Evolutionary conservation across 176 grass and related monocot genomes (phyloP).

Genomic region (Themeda triandra): DNA sequence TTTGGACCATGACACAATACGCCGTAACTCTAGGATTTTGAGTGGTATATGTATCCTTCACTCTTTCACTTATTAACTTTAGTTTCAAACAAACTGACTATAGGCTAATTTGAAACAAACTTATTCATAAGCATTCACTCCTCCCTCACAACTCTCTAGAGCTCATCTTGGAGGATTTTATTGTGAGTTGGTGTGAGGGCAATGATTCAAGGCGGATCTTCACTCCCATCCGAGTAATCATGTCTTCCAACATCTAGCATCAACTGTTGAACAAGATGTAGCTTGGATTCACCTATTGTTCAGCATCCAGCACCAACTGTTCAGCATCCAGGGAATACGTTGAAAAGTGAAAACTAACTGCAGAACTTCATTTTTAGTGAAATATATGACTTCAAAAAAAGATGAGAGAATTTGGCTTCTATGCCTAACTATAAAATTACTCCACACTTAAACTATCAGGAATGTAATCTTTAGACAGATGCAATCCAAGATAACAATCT

Average conservation of each 20-base stretch:
- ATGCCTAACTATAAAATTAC: not conserved
- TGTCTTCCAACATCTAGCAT: not conserved
- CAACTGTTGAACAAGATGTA: not conserved
- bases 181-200: not conserved
- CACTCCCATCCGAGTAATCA: not conserved
- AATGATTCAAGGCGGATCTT: not conserved
- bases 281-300: constrained; percentile 9
- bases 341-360: constrained; percentile 15
- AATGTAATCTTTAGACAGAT: not conserved
- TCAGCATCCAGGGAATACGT: not conserved
- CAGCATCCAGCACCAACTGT: not conserved
- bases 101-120: not conserved
- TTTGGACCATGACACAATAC: not conserved
- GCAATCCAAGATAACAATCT: not conserved
- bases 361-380: not conserved
- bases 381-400: not conserved
- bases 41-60: not conserved
- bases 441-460: not conserved
- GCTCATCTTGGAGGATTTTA: not conserved
- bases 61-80: not conserved
- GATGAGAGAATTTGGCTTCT: not conserved
- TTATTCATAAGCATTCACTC: not conserved
- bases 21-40: not conserved
- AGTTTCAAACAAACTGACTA: no score
- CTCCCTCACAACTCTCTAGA: not conserved